Percentiles rank a stretch among this genome's conserved stretches.
Evolutionary conservation across 164 flowering plant genomes (phyloP).

Genomic region (Vitis rupestris): DNA sequence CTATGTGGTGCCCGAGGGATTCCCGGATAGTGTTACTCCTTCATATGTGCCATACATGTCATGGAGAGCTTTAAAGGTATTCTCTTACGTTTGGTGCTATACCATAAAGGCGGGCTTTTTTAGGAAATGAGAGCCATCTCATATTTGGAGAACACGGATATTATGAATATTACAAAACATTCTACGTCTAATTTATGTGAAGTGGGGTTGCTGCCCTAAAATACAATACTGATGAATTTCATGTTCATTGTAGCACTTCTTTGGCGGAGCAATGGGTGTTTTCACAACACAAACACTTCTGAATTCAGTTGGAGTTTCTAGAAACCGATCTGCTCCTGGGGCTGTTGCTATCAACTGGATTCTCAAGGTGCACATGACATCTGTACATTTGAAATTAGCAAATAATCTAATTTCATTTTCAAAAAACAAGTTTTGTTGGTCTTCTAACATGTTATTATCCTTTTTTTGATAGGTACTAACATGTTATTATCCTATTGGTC

Average conservation of each 20-base stretch:
- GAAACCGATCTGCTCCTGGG: constrained; percentile 61
- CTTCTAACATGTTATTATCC: no score
- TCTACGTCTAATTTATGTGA: not conserved
- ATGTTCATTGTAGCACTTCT: constrained; percentile 69
- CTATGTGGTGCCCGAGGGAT: constrained; percentile 97
- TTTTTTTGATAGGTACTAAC: no score
- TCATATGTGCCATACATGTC: constrained; percentile 97
- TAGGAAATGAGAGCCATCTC: no score
- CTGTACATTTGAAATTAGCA: not conserved
- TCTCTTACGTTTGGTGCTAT: not conserved
- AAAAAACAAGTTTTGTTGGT: no score
- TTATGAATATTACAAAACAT: not conserved
- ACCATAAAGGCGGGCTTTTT: not conserved
- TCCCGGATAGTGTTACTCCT: constrained; percentile 86
- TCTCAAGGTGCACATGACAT: constrained; percentile 63
- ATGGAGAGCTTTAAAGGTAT: constrained; percentile 97
- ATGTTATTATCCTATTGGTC: no score
- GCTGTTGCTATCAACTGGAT: constrained; percentile 99
- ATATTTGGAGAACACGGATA: no score
- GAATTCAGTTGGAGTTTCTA: constrained; percentile 83
- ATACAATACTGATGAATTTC: constrained; percentile 5
- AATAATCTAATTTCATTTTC: no score
- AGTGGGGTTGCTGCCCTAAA: not conserved
- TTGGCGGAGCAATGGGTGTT: constrained; percentile 99
- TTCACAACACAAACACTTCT: constrained; percentile 90